These are phyloP conservation scores for Backusella westeae DNA, from an alignment of 192 early-diverging fungal species.

Conservation along the genomic window DNA sequence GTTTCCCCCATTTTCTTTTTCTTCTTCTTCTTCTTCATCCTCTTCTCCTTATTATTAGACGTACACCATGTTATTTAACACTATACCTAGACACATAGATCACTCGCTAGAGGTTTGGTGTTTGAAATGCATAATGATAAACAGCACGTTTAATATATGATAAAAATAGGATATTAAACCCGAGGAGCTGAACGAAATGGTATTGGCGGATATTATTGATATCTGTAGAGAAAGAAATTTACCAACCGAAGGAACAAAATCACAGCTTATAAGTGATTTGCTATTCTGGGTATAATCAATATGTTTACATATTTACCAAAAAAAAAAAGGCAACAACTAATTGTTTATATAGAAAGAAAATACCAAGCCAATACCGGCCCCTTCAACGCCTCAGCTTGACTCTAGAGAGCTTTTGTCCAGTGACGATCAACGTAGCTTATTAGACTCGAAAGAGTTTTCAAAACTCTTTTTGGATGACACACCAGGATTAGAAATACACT, in stretches of 20 bases:
- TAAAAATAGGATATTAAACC: constrained; percentile 47
- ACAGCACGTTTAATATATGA: background rate
- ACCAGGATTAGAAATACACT: constrained; percentile 58
- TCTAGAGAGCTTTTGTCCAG: constrained; percentile 30
- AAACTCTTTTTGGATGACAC: constrained; percentile 43
- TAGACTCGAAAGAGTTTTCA: constrained; percentile 41
- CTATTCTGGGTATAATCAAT: constrained; percentile 54
- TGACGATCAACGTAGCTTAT: constrained; percentile 14
- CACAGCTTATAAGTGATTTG: constrained; percentile 53
- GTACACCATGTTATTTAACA: constrained; percentile 41
- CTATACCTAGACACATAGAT: constrained; percentile 58
- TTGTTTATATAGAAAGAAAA: constrained; percentile 50
- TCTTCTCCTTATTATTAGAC: background rate
- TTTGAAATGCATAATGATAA: background rate
- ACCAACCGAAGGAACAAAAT: constrained; percentile 62
- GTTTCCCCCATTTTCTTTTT: background rate
- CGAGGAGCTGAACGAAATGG: constrained; percentile 57
- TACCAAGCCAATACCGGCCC: constrained; percentile 63
- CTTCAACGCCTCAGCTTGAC: constrained; percentile 64
- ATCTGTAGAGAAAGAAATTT: constrained; percentile 75
- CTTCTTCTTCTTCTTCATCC: background rate
- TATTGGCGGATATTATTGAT: constrained; percentile 69
- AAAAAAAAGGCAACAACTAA: too few relatives aligned
- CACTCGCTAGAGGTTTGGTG: constrained; percentile 42
- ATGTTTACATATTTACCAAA: too few relatives aligned